Conservation (phyloP, 2,329 filamentous ascomycete genomes). For the Knufia petricola region DNA sequence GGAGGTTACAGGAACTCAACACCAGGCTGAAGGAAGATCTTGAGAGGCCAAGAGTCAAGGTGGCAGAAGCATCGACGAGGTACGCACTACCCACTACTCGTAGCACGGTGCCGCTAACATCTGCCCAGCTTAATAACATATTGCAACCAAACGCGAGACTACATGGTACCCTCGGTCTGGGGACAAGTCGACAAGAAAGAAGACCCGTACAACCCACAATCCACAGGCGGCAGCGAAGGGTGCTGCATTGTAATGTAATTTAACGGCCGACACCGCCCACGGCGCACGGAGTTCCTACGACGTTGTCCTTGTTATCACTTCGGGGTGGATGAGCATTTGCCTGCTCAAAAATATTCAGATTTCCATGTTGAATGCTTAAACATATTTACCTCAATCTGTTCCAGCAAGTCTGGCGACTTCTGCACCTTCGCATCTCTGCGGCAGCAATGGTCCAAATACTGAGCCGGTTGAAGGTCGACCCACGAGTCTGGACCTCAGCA, state of each 20-base stretch:
- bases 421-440: no score
- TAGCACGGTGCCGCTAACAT: background rate
- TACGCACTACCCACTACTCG: conserved; percentile 33
- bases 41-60: conserved; percentile 87
- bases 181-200: conserved; percentile 87
- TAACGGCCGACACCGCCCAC: background rate
- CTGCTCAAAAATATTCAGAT: background rate
- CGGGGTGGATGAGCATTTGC: background rate
- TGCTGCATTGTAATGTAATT: conserved; percentile 91
- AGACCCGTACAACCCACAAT: conserved; percentile 96
- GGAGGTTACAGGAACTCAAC: conserved; percentile 93
- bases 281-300: background rate
- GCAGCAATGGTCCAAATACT: no score
- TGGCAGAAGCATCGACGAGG: conserved; percentile 86
- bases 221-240: conserved; percentile 55
- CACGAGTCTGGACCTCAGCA: no score
- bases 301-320: background rate
- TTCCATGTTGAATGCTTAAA: background rate
- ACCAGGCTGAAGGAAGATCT: conserved; percentile 90
- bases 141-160: conserved; percentile 95
- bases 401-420: background rate
- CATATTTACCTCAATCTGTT: no score
- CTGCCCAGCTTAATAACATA: conserved; percentile 79
- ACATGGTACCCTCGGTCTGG: conserved; percentile 98
- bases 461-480: background rate